phyloP scores from a whole-genome alignment of 73 alveolate species.

The Symbiodinium natans region DNA sequence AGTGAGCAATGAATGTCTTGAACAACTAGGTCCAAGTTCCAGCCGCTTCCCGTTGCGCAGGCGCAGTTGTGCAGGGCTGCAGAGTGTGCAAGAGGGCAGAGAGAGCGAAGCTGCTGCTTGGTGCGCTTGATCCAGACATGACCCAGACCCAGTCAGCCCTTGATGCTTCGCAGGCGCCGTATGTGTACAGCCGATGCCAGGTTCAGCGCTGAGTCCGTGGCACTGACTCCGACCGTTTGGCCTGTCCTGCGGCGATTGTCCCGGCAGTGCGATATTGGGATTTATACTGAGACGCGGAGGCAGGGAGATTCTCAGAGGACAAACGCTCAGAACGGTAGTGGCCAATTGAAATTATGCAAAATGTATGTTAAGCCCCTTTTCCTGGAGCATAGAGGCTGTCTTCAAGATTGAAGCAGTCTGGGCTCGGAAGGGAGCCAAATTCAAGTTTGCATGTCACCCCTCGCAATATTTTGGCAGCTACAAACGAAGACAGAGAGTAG shows the following conservation, averaged over 20 bases:
- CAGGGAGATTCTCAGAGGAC: not conserved
- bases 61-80: too few relatives aligned
- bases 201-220: not conserved
- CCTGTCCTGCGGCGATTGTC: too few relatives aligned
- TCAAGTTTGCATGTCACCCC: not conserved
- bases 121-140: too few relatives aligned
- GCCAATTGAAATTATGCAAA: not conserved
- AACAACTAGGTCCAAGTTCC: not conserved
- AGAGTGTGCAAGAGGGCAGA: too few relatives aligned
- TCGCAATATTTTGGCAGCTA: too few relatives aligned
- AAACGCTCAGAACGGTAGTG: not conserved
- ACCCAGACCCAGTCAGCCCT: too few relatives aligned
- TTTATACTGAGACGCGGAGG: too few relatives aligned
- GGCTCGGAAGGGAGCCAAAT: conserved; percentile 12
- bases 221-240: too few relatives aligned
- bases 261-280: too few relatives aligned
- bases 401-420: conserved; percentile 4
- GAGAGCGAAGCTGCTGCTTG: too few relatives aligned
- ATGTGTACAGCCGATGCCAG: not conserved
- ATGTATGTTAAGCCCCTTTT: not conserved
- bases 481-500: too few relatives aligned
- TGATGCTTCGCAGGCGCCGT: not conserved
- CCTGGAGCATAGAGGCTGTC: not conserved
- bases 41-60: not conserved
- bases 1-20: too few relatives aligned